These are phyloP conservation scores for Spizellomyces punctatus DNA, from an alignment of 192 early-diverging fungal species.

Conservation along the genomic window DNA sequence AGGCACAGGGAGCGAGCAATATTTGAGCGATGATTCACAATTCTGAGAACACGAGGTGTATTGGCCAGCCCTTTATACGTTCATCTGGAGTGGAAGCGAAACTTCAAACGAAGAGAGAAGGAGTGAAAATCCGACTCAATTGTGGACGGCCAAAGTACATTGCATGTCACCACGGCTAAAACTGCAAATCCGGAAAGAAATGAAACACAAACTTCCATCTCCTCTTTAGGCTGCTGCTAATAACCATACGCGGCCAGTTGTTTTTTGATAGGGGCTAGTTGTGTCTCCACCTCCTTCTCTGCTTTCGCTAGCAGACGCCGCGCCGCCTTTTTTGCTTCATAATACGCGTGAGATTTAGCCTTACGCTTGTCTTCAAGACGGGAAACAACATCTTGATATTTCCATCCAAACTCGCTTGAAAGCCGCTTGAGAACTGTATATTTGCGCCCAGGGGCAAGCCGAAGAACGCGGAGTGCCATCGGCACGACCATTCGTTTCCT, in stretches of 20 bases:
- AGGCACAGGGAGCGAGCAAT: no score
- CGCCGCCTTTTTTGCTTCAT: slow-evolving; percentile 79
- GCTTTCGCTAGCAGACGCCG: slow-evolving; percentile 65
- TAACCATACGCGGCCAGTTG: slow-evolving; percentile 67
- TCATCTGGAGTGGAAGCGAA: no score
- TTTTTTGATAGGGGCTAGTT: slow-evolving; percentile 60
- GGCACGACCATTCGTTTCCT: slow-evolving; percentile 97
- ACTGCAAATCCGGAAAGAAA: no score
- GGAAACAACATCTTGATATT: slow-evolving; percentile 96
- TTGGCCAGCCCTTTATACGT: no score
- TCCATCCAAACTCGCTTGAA: slow-evolving; percentile 97
- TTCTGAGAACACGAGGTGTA: no score
- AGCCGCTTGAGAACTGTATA: slow-evolving; percentile 94
- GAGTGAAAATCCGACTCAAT: no score
- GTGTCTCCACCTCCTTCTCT: slow-evolving; percentile 61
- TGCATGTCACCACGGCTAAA: no score
- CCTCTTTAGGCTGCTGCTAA: slow-evolving; percentile 18
- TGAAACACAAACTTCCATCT: no score
- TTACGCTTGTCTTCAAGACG: slow-evolving; percentile 99
- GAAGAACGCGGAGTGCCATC: slow-evolving; percentile 94
- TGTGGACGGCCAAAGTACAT: no score
- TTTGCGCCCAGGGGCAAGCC: slow-evolving; percentile 97
- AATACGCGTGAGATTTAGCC: slow-evolving; percentile 88
- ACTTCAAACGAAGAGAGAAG: no score
- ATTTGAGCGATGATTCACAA: no score